phyloP scores from a whole-genome alignment of 768 basidiomycete genomes.

The Suillus discolor region DNA sequence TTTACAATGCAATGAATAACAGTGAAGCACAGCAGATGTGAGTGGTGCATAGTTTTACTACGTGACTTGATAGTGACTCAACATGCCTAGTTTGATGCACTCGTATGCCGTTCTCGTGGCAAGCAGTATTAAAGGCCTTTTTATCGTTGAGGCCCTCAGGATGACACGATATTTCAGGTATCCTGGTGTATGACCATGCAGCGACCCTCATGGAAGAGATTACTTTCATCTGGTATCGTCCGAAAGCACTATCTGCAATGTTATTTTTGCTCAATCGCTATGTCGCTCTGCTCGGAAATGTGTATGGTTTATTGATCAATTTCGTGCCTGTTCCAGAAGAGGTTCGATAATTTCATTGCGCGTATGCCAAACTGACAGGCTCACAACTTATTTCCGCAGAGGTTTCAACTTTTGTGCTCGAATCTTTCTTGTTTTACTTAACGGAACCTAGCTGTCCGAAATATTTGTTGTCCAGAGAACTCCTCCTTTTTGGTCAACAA shows the following conservation, averaged over 20 bases:
- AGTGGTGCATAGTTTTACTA: background rate
- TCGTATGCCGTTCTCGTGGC: slow-evolving; percentile 4
- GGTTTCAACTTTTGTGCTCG: background rate
- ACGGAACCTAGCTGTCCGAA: slow-evolving; percentile 38
- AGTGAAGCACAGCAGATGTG: background rate
- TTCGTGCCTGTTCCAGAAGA: slow-evolving; percentile 20
- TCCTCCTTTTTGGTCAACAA: slow-evolving; percentile 46
- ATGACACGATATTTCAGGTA: slow-evolving; percentile 17
- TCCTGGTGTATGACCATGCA: slow-evolving; percentile 33
- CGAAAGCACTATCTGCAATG: slow-evolving; percentile 39
- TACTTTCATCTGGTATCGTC: slow-evolving; percentile 46
- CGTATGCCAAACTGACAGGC: background rate
- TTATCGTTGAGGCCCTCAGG: background rate
- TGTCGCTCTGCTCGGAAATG: slow-evolving; percentile 43
- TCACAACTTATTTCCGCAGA: background rate
- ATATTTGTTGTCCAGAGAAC: slow-evolving; percentile 42
- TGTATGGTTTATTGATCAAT: slow-evolving; percentile 31
- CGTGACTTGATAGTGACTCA: background rate
- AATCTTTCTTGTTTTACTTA: background rate
- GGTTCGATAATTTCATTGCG: background rate
- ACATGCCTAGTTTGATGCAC: slow-evolving; percentile 1
- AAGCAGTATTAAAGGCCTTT: slow-evolving; percentile 1
- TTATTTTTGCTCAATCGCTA: slow-evolving; percentile 57
- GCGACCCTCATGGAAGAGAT: slow-evolving; percentile 40
- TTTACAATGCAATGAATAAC: background rate